Percentiles rank a stretch among this genome's conserved stretches.
Evolutionary conservation across 768 basidiomycete species (phyloP).

Genomic region (Hebeloma cylindrosporum): DNA sequence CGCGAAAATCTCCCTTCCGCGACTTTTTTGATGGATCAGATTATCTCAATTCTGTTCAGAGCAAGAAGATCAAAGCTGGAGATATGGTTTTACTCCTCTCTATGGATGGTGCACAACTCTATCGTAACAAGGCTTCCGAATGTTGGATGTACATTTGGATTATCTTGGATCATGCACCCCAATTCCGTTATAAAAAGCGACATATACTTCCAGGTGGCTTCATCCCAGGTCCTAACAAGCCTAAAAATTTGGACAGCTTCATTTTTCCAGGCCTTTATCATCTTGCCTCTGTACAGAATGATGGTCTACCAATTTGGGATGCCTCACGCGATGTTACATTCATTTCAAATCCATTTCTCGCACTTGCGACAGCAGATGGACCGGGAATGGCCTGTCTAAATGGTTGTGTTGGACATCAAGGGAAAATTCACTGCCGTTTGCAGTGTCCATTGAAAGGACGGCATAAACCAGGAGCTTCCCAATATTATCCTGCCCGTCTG

Average conservation of each 20-base stretch:
- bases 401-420: slow-evolving; percentile 30
- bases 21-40: too few relatives aligned
- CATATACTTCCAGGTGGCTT: slow-evolving; percentile 22
- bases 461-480: slow-evolving; percentile 21
- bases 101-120: slow-evolving; percentile 40
- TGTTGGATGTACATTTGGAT: slow-evolving; percentile 41
- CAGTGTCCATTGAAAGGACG: slow-evolving; percentile 30
- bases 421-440: slow-evolving; percentile 33
- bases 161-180: slow-evolving; percentile 27
- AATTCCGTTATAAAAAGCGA: slow-evolving; percentile 21
- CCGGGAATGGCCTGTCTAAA: slow-evolving; percentile 29
- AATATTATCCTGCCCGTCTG: slow-evolving; percentile 33
- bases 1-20: too few relatives aligned
- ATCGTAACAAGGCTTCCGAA: slow-evolving; percentile 36
- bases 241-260: slow-evolving; percentile 21
- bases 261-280: slow-evolving; percentile 21
- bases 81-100: slow-evolving; percentile 34
- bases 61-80: too few relatives aligned
- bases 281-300: slow-evolving; percentile 10
- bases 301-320: slow-evolving; percentile 29
- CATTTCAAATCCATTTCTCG: slow-evolving; percentile 6
- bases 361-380: slow-evolving; percentile 30
- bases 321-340: slow-evolving; percentile 17
- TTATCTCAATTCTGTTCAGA: too few relatives aligned
- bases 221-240: slow-evolving; percentile 27